Conservation (phyloP, 2,329 filamentous ascomycete genomes). For the Cladobotryum mycophilum region DNA sequence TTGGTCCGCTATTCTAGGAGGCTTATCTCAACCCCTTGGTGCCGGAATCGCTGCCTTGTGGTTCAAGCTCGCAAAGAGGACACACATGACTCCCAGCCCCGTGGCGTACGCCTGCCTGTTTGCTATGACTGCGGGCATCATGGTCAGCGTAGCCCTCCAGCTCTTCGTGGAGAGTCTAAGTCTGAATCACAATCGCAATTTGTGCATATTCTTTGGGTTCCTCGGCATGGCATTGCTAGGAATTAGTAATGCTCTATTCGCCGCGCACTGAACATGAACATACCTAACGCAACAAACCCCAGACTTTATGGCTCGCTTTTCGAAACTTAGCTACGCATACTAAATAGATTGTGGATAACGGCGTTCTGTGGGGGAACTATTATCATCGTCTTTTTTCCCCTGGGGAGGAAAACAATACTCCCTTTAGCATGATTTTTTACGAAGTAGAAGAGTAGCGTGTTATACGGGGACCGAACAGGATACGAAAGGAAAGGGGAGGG, state of each 20-base stretch:
- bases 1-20: conserved; percentile 78
- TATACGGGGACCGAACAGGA: too few relatives aligned
- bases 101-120: conserved; percentile 76
- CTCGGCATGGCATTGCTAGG: conserved; percentile 83
- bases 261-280: conserved; percentile 32
- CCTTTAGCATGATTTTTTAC: too few relatives aligned
- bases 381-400: conserved; percentile 5
- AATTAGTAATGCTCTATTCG: conserved; percentile 76
- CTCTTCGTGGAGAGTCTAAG: conserved; percentile 81
- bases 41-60: conserved; percentile 78
- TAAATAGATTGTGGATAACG: conserved; percentile 13
- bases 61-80: conserved; percentile 64
- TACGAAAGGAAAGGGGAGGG: too few relatives aligned
- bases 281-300: too few relatives aligned
- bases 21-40: conserved; percentile 79
- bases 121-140: conserved; percentile 84
- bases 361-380: conserved; percentile 19
- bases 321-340: too few relatives aligned
- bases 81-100: conserved; percentile 44
- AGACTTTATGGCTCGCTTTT: too few relatives aligned
- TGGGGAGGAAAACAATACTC: not conserved
- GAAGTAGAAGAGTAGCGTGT: too few relatives aligned
- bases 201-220: conserved; percentile 78
- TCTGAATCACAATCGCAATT: conserved; percentile 68
- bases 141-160: conserved; percentile 88